phyloP scores from a whole-genome alignment of 2,329 filamentous ascomycete species.

The Ceratocystis diversiconidia region DNA sequence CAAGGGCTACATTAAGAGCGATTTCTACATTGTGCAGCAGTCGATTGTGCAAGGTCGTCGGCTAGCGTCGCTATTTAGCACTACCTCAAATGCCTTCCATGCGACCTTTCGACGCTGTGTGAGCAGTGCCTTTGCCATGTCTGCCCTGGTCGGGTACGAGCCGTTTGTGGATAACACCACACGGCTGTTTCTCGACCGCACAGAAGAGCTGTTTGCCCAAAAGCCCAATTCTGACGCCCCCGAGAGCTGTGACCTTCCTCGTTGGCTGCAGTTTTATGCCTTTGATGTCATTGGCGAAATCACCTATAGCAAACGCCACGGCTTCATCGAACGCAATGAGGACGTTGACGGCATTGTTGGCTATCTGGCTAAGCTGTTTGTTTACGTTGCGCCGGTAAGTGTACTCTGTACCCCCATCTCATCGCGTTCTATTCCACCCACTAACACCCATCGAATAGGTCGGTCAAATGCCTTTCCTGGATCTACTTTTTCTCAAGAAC shows the following conservation, averaged over 20 bases:
- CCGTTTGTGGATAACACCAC: constrained; percentile 66
- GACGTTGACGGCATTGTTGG: constrained; percentile 62
- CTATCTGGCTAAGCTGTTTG: constrained; percentile 49
- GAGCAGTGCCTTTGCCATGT: constrained; percentile 66
- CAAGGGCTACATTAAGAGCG: constrained; percentile 67
- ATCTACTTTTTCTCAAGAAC: constrained; percentile 59
- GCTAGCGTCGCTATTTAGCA: constrained; percentile 62
- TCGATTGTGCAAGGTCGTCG: constrained; percentile 53
- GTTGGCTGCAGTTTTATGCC: constrained; percentile 67
- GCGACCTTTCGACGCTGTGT: constrained; percentile 60
- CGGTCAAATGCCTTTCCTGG: constrained; percentile 61
- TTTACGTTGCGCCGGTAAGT: constrained; percentile 55
- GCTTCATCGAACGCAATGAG: constrained; percentile 59
- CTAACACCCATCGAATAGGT: constrained; percentile 30
- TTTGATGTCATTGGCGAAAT: constrained; percentile 71
- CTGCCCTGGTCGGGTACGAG: constrained; percentile 61
- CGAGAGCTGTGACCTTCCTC: constrained; percentile 46
- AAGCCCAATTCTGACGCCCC: constrained; percentile 20
- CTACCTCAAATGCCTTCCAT: constrained; percentile 61
- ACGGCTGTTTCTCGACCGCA: constrained; percentile 53
- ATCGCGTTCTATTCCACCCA: background rate
- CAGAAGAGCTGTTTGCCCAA: constrained; percentile 39
- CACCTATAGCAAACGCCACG: constrained; percentile 60
- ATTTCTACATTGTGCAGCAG: constrained; percentile 70
- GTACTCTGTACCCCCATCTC: background rate